These are phyloP conservation scores for Coemansia sp. DNA, from an alignment of 192 early-diverging fungal species.

Conservation along the genomic window DNA sequence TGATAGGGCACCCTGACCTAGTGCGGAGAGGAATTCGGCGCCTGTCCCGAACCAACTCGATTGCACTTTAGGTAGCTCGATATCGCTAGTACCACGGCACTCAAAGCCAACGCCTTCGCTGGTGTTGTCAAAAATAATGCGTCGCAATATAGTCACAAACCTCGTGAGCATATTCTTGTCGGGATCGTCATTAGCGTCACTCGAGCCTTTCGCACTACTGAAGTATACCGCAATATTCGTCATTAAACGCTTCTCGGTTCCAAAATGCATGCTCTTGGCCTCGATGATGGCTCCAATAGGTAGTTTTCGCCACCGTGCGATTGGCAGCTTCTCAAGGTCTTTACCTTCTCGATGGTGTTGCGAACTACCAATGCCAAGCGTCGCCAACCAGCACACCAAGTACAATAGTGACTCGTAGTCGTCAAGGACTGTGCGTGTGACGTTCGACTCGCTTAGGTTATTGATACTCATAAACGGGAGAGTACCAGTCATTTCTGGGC, in stretches of 20 bases:
- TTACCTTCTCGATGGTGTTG: background rate
- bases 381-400: background rate
- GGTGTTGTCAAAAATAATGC: background rate
- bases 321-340: background rate
- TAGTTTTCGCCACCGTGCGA: background rate
- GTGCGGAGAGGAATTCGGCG: background rate
- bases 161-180: background rate
- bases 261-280: background rate
- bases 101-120: background rate
- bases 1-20: background rate
- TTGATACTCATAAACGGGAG: conserved; percentile 35
- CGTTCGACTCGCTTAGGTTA: conserved; percentile 9
- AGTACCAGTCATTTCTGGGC: conserved; percentile 13
- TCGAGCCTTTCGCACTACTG: background rate
- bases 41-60: background rate
- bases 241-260: background rate
- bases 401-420: conserved; percentile 16
- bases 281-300: background rate
- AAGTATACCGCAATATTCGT: background rate
- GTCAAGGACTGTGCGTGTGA: conserved; percentile 4
- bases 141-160: background rate
- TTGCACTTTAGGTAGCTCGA: background rate
- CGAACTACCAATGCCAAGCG: background rate
- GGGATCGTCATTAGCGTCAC: background rate
- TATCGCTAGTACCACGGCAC: background rate